Conservation (phyloP, 2,329 filamentous ascomycete species). For the Amesomyces nigricolor region DNA sequence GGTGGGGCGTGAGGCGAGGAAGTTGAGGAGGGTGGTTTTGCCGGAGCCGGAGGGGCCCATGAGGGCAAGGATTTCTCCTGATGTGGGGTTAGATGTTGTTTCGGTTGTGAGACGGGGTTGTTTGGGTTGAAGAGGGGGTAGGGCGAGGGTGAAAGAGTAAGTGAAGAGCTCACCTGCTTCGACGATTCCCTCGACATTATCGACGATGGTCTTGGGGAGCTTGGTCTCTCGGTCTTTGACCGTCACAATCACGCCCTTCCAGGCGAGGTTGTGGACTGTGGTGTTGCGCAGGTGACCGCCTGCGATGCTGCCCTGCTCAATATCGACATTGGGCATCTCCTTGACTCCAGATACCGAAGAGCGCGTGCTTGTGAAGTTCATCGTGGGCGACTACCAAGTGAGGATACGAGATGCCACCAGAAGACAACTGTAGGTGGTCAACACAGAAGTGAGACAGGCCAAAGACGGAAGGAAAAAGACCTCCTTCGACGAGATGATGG, state of each 20-base stretch:
- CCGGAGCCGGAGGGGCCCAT: constrained; percentile 73
- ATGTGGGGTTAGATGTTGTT: neutral
- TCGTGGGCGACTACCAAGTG: neutral
- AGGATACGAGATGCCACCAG: too few relatives aligned
- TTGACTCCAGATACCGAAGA: constrained; percentile 18
- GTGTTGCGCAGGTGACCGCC: constrained; percentile 56
- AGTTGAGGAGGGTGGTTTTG: constrained; percentile 80
- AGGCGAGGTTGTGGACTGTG: constrained; percentile 58
- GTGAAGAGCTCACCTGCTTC: constrained; percentile 46
- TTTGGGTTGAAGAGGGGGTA: neutral
- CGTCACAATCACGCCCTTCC: constrained; percentile 61
- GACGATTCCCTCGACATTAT: constrained; percentile 57
- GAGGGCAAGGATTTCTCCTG: constrained; percentile 68
- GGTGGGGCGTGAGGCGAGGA: constrained; percentile 56
- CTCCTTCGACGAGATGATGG: too few relatives aligned
- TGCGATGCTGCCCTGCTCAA: constrained; percentile 30
- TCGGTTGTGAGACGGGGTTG: neutral
- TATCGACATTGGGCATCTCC: constrained; percentile 19
- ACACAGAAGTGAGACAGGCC: too few relatives aligned
- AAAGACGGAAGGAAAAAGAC: too few relatives aligned
- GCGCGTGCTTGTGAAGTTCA: constrained; percentile 12
- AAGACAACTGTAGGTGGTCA: too few relatives aligned
- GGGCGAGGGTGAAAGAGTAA: neutral
- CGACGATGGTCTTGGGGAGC: constrained; percentile 56
- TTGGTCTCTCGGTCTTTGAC: constrained; percentile 70